Conservation (phyloP, 768 basidiomycete genomes). For the Mycena epipterygia region DNA sequence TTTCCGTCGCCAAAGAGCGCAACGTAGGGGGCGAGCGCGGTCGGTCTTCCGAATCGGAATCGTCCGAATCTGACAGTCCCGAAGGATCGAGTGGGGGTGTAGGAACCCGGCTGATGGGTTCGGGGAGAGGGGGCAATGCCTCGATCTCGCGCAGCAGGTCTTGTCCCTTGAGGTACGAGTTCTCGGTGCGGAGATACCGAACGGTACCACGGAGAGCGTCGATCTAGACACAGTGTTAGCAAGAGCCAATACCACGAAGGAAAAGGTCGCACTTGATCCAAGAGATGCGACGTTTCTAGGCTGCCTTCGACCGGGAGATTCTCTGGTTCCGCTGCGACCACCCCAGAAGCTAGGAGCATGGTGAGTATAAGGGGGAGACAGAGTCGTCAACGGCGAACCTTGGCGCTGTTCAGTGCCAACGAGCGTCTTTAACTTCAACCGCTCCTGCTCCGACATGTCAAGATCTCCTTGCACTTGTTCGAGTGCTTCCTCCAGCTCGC, state of each 20-base stretch:
- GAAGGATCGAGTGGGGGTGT: slow-evolving; percentile 81
- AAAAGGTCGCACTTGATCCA: slow-evolving; percentile 78
- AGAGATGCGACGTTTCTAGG: slow-evolving; percentile 87
- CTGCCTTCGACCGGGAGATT: slow-evolving; percentile 80
- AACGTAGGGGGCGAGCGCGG: slow-evolving; percentile 63
- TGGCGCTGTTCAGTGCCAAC: slow-evolving; percentile 79
- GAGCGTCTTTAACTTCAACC: slow-evolving; percentile 81
- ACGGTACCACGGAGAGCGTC: slow-evolving; percentile 93
- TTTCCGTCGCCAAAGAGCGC: slow-evolving; percentile 82
- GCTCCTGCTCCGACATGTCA: slow-evolving; percentile 90
- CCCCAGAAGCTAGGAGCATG: slow-evolving; percentile 23
- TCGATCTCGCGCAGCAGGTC: slow-evolving; percentile 90
- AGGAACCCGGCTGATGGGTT: slow-evolving; percentile 59
- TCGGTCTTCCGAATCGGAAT: slow-evolving; percentile 62
- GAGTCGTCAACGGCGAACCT: slow-evolving; percentile 56
- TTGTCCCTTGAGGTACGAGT: slow-evolving; percentile 93
- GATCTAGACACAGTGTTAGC: slow-evolving; percentile 63
- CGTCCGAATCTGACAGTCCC: slow-evolving; percentile 76
- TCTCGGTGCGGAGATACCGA: slow-evolving; percentile 93
- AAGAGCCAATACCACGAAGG: neutral
- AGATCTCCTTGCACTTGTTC: slow-evolving; percentile 93
- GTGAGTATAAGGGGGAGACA: slow-evolving; percentile 8
- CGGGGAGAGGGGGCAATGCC: slow-evolving; percentile 74
- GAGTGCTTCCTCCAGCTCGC: slow-evolving; percentile 93
- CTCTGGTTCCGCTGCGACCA: slow-evolving; percentile 59